Base-by-base conservation (phyloP, 148 eudicot genomes). In the Nepenthes gracilis region DNA sequence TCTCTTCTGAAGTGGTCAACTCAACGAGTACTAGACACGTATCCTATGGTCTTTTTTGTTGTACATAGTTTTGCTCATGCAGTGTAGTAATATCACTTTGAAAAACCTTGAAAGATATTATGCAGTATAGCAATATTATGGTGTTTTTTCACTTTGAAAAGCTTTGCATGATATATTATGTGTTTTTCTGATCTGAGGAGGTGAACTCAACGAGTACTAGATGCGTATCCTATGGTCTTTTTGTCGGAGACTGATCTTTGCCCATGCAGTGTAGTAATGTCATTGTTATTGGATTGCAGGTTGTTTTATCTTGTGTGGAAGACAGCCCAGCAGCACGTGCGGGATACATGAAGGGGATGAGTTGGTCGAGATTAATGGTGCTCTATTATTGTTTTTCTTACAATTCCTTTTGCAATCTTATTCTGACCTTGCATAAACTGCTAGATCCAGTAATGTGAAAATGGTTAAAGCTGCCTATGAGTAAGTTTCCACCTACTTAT, bases 261-360 rank as follows among this genome's bases (percentile, higher is more conserved):
- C 53, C 11, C 10, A 49, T 2, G 53, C 2, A 10, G 10, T 1
- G 53, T 0, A n/a, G 12, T 5, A 49, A 11, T 49, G 13, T 49
- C 11, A 12, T 49, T 49, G 3, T 12, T 40, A 8, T 40, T 8
- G 45, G 45, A 4, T 40, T 77, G 69, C 73, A 92, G 96, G 83
- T 92, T 47, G 88, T 92, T 71, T 62, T 81, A 66, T 84, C 87
- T 40, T 88, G 98, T 62, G 75, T 92, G 51, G 90, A 83, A 64
- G 88, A 81, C 72, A 82, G 96, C 54, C 97, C 96, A 35, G 96
- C 90, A 75, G 90, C 81, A 74, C 94, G 93, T 66, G 90, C 96
- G 54, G 97, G 97, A 83, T 88, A 63, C 90, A 67, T 57, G 86
- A 82, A 70, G 97, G 96, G 58, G 97, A 92, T 67, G 96, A 92